Evolutionary conservation across 352 stramenopile species (phyloP).

Genomic region (Globisporangium sylvaticum): DNA sequence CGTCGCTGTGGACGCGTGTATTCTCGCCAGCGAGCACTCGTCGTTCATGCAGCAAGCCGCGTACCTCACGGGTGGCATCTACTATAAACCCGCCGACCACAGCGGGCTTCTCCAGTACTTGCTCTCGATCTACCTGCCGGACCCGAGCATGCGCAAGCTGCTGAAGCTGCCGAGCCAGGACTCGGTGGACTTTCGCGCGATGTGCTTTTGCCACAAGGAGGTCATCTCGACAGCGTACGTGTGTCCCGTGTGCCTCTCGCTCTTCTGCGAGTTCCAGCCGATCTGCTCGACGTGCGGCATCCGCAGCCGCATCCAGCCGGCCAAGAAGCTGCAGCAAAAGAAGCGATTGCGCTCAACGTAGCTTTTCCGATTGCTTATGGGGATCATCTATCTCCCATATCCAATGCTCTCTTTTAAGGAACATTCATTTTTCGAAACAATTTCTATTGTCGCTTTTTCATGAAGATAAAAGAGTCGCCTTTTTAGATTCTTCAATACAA

Average conservation of each 20-base stretch:
- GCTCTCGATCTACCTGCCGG: conserved; percentile 82
- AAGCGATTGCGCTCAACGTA: conserved; percentile 32
- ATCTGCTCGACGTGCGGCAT: conserved; percentile 88
- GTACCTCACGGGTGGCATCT: conserved; percentile 84
- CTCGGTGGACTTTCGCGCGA: conserved; percentile 85
- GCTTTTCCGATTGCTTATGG: background rate
- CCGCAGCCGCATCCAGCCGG: conserved; percentile 73
- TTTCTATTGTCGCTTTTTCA: too few relatives aligned
- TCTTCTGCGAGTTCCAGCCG: conserved; percentile 85
- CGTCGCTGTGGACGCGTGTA: conserved; percentile 78
- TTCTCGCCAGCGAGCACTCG: conserved; percentile 70
- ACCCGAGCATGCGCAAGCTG: conserved; percentile 73
- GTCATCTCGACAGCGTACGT: conserved; percentile 83
- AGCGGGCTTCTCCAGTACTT: conserved; percentile 79
- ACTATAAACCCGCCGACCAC: conserved; percentile 78
- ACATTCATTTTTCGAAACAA: too few relatives aligned
- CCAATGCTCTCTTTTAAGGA: too few relatives aligned
- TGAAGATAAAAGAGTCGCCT: too few relatives aligned
- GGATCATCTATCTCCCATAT: too few relatives aligned
- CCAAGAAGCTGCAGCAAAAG: conserved; percentile 53
- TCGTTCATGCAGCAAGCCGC: conserved; percentile 86
- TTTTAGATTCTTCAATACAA: too few relatives aligned
- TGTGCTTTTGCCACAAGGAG: conserved; percentile 87
- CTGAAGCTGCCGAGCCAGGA: conserved; percentile 83
- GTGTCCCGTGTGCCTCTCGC: conserved; percentile 83